Conservation (phyloP, 208 protist species). For the Zelonia costaricensis region DNA sequence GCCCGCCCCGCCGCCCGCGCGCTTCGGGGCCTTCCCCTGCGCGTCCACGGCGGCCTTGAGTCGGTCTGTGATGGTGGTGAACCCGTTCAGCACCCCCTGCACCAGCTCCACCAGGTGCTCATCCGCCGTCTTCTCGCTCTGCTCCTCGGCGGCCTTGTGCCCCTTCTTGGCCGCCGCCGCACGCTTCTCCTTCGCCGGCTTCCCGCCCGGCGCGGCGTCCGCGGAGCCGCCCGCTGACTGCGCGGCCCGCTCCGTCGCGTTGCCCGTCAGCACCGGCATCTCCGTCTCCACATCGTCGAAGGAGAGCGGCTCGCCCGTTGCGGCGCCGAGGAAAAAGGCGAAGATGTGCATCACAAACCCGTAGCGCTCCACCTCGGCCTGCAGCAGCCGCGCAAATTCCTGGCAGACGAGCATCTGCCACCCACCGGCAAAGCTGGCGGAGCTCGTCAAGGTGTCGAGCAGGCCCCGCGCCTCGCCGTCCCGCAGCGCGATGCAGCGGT, state of each 20-base stretch:
- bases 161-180: conserved; percentile 34
- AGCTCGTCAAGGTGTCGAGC: conserved; percentile 54
- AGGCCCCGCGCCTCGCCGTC: conserved; percentile 38
- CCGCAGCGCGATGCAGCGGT: conserved; percentile 41
- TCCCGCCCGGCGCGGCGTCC: background rate
- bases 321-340: conserved; percentile 69
- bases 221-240: conserved; percentile 8
- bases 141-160: conserved; percentile 44
- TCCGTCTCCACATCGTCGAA: conserved; percentile 72
- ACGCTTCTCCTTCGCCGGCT: conserved; percentile 55
- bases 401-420: conserved; percentile 71
- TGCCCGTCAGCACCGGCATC: conserved; percentile 17
- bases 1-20: conserved; percentile 27
- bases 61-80: conserved; percentile 44
- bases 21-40: conserved; percentile 38
- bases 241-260: conserved; percentile 13
- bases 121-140: conserved; percentile 43
- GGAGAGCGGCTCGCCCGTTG: conserved; percentile 55
- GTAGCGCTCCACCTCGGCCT: conserved; percentile 78
- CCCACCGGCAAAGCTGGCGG: conserved; percentile 53
- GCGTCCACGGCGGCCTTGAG: conserved; percentile 35
- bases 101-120: conserved; percentile 58
- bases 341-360: conserved; percentile 50
- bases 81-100: conserved; percentile 32
- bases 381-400: conserved; percentile 46